phyloP scores from a whole-genome alignment of 345 rosid species.

The Pelargonium nanum region DNA sequence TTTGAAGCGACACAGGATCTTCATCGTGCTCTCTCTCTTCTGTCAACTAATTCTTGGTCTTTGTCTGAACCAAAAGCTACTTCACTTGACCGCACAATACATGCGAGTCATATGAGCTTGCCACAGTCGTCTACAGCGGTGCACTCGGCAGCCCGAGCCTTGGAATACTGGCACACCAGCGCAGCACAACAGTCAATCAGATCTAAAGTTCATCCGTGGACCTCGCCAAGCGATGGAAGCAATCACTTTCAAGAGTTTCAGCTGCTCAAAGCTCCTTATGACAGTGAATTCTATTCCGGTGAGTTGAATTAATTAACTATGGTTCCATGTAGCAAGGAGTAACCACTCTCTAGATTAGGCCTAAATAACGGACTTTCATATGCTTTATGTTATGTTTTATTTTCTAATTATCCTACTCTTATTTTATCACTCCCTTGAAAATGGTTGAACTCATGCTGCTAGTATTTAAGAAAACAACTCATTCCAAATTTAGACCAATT shows the following conservation, averaged over 20 bases:
- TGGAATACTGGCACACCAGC: slow-evolving; percentile 12
- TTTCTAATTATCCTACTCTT: too few relatives aligned
- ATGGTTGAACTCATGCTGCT: too few relatives aligned
- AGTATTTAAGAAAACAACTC: too few relatives aligned
- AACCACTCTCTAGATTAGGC: too few relatives aligned
- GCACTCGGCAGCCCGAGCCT: slow-evolving; percentile 2
- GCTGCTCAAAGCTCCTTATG: background rate
- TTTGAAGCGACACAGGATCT: slow-evolving; percentile 2
- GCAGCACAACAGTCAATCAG: slow-evolving; percentile 14
- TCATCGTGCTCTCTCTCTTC: slow-evolving; percentile 99
- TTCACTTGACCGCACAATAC: slow-evolving; percentile 16
- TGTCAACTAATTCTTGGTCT: slow-evolving; percentile 72
- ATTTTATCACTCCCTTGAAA: too few relatives aligned
- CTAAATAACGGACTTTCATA: too few relatives aligned
- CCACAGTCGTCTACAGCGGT: slow-evolving; percentile 10
- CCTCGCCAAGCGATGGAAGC: background rate
- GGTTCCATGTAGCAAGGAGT: too few relatives aligned
- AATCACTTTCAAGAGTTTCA: background rate
- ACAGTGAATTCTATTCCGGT: background rate
- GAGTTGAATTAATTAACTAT: background rate
- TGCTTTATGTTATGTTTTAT: too few relatives aligned
- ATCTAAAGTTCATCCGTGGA: background rate
- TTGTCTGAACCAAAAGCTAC: slow-evolving; percentile 39
- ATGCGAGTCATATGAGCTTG: background rate
- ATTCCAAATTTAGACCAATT: too few relatives aligned